phyloP scores from a whole-genome alignment of 2,329 filamentous ascomycete species.

The Xenoacremonium recifei region DNA sequence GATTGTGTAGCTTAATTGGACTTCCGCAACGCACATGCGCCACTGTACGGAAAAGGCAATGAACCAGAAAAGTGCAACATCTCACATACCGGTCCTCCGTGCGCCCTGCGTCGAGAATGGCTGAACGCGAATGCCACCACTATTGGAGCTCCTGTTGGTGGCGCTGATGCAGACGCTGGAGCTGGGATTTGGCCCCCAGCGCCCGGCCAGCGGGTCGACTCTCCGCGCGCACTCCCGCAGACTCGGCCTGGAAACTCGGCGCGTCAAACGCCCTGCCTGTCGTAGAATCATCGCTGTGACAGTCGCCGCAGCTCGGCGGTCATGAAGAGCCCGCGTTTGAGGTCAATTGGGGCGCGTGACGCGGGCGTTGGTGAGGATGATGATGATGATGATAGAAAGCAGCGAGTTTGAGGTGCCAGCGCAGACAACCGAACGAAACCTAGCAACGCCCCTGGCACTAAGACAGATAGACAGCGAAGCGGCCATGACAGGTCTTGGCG shows the following conservation, averaged over 20 bases:
- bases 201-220: constrained; percentile 10
- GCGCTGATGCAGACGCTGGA: too few species aligned
- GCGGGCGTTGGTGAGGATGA: constrained; percentile 11
- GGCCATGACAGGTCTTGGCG: constrained; percentile 23
- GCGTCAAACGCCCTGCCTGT: constrained; percentile 25
- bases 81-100: constrained; percentile 25
- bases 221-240: constrained; percentile 16
- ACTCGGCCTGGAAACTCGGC: constrained; percentile 19
- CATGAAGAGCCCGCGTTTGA: constrained; percentile 2
- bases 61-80: neutral
- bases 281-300: constrained; percentile 23
- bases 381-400: constrained; percentile 9
- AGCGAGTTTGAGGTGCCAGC: too few species aligned
- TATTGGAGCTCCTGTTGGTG: constrained; percentile 2
- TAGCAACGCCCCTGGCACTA: constrained; percentile 7
- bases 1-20: too few species aligned
- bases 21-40: too few species aligned
- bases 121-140: too few species aligned
- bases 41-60: too few species aligned
- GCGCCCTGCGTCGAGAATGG: constrained; percentile 30
- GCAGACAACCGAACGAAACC: too few species aligned
- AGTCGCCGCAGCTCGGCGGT: neutral
- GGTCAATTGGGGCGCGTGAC: constrained; percentile 10
- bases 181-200: constrained; percentile 16
- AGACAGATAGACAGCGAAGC: neutral